Evolutionary conservation across 768 basidiomycete genomes (phyloP).

Genomic region (Lactarius akahatsu): DNA sequence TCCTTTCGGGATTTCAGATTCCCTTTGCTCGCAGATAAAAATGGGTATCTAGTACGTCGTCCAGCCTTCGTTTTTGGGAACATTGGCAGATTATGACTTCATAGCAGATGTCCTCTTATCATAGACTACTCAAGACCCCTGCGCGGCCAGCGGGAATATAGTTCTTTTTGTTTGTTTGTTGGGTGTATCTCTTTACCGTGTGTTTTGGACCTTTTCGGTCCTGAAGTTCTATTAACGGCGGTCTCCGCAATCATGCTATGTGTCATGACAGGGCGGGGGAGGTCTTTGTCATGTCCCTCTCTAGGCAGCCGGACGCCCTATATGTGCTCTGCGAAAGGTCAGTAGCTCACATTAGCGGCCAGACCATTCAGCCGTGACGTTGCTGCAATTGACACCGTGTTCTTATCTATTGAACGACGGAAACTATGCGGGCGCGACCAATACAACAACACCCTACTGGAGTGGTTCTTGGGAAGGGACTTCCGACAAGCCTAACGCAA

Average conservation of each 20-base stretch:
- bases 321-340: background rate
- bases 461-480: background rate
- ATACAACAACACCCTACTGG: background rate
- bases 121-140: conserved; percentile 1
- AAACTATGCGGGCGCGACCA: background rate
- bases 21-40: conserved; percentile 61
- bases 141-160: conserved; percentile 1
- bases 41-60: background rate
- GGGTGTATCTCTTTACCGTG: background rate
- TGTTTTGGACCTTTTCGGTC: background rate
- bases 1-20: conserved; percentile 90
- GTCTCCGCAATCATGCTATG: background rate
- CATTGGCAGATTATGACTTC: background rate
- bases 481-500: conserved; percentile 1
- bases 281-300: background rate
- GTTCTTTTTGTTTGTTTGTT: background rate
- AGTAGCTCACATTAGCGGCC: background rate
- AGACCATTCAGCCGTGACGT: background rate
- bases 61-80: background rate
- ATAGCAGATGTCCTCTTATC: background rate
- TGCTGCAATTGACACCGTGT: background rate
- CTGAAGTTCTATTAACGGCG: background rate
- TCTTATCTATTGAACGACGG: background rate
- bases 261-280: background rate
- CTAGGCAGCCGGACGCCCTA: background rate